A percentile compares a stretch with the other conserved stretches of the same genome.
phyloP scores from a whole-genome alignment of 1,284 basidiomycete genomes.

The Pterulicium gracile region DNA sequence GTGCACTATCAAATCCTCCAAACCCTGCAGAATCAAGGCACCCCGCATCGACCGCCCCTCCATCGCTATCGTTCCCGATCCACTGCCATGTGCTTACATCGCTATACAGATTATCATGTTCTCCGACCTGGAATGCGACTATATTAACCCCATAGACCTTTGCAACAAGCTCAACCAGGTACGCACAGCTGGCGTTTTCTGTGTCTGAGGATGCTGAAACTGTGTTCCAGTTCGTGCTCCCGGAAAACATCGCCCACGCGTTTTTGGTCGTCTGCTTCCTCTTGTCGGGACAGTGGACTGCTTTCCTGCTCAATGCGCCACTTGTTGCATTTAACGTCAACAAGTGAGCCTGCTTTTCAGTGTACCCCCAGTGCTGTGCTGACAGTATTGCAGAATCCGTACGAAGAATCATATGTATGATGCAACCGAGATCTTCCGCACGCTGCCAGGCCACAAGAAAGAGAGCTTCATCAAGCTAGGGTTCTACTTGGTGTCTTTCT shows the following conservation, averaged over 20 bases:
- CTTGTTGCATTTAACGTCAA: constrained; percentile 89
- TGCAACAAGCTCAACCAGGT: constrained; percentile 99
- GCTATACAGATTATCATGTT: constrained; percentile 94
- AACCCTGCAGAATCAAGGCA: constrained; percentile 2
- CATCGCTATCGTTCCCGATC: background rate
- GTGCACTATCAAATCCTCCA: constrained; percentile 24
- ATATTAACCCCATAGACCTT: constrained; percentile 99
- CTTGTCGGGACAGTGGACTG: constrained; percentile 92
- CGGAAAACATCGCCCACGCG: constrained; percentile 93
- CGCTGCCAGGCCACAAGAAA: constrained; percentile 90
- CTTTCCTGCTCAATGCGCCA: constrained; percentile 87
- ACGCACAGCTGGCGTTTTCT: constrained; percentile 12
- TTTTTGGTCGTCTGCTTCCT: constrained; percentile 84
- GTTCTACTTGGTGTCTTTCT: constrained; percentile 90
- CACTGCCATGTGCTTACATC: constrained; percentile 7
- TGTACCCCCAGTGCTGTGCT: constrained; percentile 4
- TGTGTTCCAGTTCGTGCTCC: constrained; percentile 78
- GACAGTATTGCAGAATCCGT: constrained; percentile 55
- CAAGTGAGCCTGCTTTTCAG: constrained; percentile 53
- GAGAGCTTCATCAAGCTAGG: constrained; percentile 95
- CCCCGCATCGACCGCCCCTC: constrained; percentile 1
- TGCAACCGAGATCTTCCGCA: constrained; percentile 98
- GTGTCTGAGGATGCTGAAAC: constrained; percentile 3
- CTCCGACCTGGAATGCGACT: constrained; percentile 96
- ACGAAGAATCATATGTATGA: constrained; percentile 98